Evolutionary conservation across 306 rosid genomes (phyloP).

Genomic region (Canavalia ensiformis): DNA sequence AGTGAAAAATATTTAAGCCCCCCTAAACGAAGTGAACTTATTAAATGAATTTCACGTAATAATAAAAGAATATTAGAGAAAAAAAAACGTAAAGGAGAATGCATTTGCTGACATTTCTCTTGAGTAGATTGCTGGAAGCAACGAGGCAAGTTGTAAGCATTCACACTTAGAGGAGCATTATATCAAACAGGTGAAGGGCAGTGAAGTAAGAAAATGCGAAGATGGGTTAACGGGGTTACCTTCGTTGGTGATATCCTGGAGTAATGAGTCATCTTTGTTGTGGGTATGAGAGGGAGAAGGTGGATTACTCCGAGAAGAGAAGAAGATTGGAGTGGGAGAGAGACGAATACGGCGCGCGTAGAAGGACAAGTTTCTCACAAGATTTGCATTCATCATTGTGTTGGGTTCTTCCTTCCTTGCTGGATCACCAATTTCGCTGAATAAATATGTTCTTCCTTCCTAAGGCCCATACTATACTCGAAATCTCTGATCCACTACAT

Average conservation of each 20-base stretch:
- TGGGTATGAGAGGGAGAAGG: conserved; percentile 38
- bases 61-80: background rate
- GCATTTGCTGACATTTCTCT: background rate
- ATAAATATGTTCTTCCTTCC: too few relatives aligned
- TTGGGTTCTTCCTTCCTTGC: background rate
- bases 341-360: conserved; percentile 54
- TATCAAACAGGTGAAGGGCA: conserved; percentile 49
- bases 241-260: conserved; percentile 49
- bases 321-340: conserved; percentile 38
- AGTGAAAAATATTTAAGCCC: too few relatives aligned
- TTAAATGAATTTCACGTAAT: background rate
- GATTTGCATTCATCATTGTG: conserved; percentile 49
- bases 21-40: background rate
- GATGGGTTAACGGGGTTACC: conserved; percentile 43
- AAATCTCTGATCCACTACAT: too few relatives aligned
- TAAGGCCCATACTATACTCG: too few relatives aligned
- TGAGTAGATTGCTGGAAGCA: background rate
- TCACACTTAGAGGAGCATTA: conserved; percentile 28
- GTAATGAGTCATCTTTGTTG: conserved; percentile 34
- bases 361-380: conserved; percentile 55
- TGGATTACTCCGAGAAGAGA: conserved; percentile 29
- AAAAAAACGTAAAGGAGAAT: background rate
- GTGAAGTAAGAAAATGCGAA: background rate
- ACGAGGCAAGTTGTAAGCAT: background rate
- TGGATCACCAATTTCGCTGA: background rate